Conservation (phyloP, 2,329 filamentous ascomycete species). For the Neonectria sp. region DNA sequence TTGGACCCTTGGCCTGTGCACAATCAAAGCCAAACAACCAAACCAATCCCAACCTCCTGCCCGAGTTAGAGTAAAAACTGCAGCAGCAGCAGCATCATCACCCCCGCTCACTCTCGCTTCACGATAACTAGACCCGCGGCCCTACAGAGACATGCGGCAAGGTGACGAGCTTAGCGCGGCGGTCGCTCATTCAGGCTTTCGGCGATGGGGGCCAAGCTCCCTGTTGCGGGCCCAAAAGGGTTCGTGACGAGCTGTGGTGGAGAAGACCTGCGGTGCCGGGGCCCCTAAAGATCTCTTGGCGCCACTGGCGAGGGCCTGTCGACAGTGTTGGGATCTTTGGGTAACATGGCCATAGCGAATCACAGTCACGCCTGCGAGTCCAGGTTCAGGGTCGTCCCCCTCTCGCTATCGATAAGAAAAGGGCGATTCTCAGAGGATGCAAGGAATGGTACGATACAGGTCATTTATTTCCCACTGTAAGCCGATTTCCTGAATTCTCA, state of each 20-base stretch:
- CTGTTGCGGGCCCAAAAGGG: conserved; percentile 9
- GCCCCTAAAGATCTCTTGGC: conserved; percentile 17
- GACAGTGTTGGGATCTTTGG: not conserved
- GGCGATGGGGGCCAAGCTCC: conserved; percentile 6
- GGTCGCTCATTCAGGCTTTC: conserved; percentile 12
- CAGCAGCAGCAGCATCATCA: not conserved
- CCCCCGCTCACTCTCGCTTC: conserved; percentile 4
- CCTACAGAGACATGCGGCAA: not conserved
- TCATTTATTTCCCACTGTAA: not conserved
- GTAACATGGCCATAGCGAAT: conserved; percentile 13
- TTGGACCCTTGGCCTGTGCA: conserved; percentile 25
- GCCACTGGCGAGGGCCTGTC: conserved; percentile 19
- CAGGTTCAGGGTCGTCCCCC: not conserved
- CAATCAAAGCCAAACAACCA: not conserved
- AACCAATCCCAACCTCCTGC: conserved; percentile 2
- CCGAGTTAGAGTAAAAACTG: not conserved
- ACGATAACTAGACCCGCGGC: conserved; percentile 4
- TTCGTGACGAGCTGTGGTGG: conserved; percentile 18
- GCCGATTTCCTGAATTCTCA: not conserved
- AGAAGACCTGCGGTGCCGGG: conserved; percentile 9
- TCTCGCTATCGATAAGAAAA: conserved; percentile 5
- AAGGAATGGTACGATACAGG: not conserved
- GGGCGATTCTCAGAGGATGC: not conserved
- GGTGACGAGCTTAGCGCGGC: conserved; percentile 17
- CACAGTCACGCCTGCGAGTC: not conserved